phyloP scores from a whole-genome alignment of 345 rosid species.

The Eucalyptus marginata region DNA sequence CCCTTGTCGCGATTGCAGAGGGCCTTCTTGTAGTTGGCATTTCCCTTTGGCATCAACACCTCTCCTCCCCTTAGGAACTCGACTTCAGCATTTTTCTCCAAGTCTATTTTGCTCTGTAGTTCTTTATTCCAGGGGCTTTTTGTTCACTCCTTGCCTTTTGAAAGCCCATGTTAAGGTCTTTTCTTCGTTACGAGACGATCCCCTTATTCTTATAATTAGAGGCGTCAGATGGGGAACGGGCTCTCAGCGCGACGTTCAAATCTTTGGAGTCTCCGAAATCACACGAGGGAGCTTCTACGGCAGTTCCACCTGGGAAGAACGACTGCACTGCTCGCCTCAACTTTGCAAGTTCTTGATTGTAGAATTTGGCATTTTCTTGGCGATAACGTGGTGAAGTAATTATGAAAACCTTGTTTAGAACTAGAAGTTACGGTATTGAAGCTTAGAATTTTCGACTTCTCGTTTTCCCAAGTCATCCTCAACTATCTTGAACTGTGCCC shows the following conservation, averaged over 20 bases:
- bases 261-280: too few relatives aligned
- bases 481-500: background rate
- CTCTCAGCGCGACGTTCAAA: fast-evolving
- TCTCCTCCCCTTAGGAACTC: background rate
- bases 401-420: fast-evolving
- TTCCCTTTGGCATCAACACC: background rate
- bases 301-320: too few relatives aligned
- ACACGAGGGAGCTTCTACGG: too few relatives aligned
- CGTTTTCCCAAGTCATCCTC: background rate
- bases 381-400: too few relatives aligned
- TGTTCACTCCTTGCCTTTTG: background rate
- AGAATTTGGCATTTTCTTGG: background rate
- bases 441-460: background rate
- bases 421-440: background rate
- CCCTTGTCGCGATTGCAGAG: background rate
- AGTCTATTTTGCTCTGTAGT: background rate
- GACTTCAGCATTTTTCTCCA: background rate
- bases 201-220: background rate
- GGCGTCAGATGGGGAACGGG: fast-evolving
- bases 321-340: too few relatives aligned
- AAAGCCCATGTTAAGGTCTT: background rate
- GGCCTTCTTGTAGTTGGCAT: background rate
- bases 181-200: background rate
- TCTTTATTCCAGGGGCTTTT: background rate
- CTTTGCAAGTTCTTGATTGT: too few relatives aligned